Percentiles rank a stretch among this genome's conserved stretches.
Conservation (phyloP, 2,329 filamentous ascomycete species). For the Phaeophleospora eucalypticola region DNA sequence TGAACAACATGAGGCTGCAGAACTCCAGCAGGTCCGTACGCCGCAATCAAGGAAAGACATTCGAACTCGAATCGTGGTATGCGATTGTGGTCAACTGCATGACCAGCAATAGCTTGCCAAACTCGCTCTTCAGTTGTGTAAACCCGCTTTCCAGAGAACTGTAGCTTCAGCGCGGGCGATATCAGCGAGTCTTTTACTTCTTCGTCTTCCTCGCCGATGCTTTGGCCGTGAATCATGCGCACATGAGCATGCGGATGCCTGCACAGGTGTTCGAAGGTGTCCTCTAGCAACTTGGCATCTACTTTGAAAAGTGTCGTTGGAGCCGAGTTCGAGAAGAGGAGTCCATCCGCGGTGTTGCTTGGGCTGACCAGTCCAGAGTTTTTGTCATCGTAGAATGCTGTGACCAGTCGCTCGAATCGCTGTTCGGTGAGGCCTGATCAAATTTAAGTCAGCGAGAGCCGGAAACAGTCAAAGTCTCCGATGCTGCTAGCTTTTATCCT, state of each 20-base stretch:
- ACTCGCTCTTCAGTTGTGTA: constrained; percentile 53
- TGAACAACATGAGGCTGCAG: constrained; percentile 53
- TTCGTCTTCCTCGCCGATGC: neutral
- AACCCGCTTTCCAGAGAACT: constrained; percentile 34
- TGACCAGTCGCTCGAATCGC: constrained; percentile 39
- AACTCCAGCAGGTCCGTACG: constrained; percentile 51
- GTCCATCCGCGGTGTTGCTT: constrained; percentile 10
- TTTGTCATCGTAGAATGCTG: constrained; percentile 35
- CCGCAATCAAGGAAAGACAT: constrained; percentile 56
- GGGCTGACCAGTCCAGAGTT: constrained; percentile 1
- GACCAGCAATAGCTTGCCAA: constrained; percentile 59
- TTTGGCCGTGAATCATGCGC: neutral
- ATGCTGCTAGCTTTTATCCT: neutral
- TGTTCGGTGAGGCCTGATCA: constrained; percentile 33
- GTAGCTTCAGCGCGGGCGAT: neutral
- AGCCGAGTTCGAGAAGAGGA: constrained; percentile 26
- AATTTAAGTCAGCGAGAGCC: constrained; percentile 21
- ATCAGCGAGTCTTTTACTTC: neutral
- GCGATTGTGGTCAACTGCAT: constrained; percentile 53
- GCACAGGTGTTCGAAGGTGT: constrained; percentile 56
- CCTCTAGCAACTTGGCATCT: constrained; percentile 50
- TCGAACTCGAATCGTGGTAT: constrained; percentile 54
- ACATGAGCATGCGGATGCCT: constrained; percentile 54
- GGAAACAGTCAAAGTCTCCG: neutral
- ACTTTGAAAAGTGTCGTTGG: constrained; percentile 29